phyloP scores from a whole-genome alignment of 768 basidiomycete species.

The Boletus eberwhitei region DNA sequence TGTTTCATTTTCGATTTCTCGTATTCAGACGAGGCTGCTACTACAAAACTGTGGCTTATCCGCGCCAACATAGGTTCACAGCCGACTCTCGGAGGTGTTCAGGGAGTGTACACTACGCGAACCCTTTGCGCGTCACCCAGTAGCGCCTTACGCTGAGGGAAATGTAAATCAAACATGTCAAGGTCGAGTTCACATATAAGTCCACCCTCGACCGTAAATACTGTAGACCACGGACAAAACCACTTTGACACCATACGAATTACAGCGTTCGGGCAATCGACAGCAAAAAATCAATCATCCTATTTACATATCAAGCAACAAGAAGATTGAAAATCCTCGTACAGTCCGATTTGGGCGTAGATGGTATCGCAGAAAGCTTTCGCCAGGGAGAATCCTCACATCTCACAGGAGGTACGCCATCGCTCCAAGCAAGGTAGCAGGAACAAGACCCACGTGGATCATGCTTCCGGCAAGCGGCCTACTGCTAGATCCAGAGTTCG shows the following conservation, averaged over 20 bases:
- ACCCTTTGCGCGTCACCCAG: background rate
- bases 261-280: background rate
- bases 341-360: background rate
- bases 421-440: constrained; percentile 13
- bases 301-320: constrained; percentile 7
- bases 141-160: background rate
- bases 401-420: constrained; percentile 16
- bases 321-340: background rate
- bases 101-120: background rate
- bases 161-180: background rate
- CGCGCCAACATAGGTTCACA: background rate
- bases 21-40: too few relatives aligned
- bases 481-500: constrained; percentile 11
- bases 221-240: background rate
- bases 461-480: constrained; percentile 10
- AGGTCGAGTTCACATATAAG: too few relatives aligned
- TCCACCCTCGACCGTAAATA: background rate
- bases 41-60: background rate
- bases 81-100: background rate
- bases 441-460: constrained; percentile 13
- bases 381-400: background rate
- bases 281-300: background rate
- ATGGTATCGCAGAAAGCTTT: constrained; percentile 7
- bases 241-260: background rate
- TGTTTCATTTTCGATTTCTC: background rate